These are phyloP conservation scores for Aspergillus tamarii DNA, from an alignment of 2,329 filamentous ascomycete genomes.

Conservation along the genomic window DNA sequence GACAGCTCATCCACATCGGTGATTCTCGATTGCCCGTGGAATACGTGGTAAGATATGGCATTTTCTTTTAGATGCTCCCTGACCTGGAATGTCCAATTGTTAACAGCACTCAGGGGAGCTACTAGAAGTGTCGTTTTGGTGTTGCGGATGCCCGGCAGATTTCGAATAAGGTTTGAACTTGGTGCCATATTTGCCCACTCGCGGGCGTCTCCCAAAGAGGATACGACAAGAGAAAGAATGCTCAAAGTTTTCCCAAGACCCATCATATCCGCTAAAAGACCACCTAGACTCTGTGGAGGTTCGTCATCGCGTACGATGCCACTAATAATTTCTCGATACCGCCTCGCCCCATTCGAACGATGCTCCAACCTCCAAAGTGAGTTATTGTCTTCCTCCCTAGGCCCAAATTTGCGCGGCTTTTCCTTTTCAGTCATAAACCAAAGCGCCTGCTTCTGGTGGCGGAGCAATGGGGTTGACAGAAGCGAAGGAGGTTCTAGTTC, in stretches of 20 bases:
- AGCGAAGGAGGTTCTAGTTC: slow-evolving; percentile 67
- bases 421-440: slow-evolving; percentile 85
- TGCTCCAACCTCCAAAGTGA: slow-evolving; percentile 76
- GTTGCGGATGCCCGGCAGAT: slow-evolving; percentile 57
- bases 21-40: slow-evolving; percentile 79
- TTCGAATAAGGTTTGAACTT: slow-evolving; percentile 39
- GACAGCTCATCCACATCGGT: slow-evolving; percentile 70
- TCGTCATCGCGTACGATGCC: slow-evolving; percentile 63
- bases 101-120: slow-evolving; percentile 85
- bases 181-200: slow-evolving; percentile 64
- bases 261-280: slow-evolving; percentile 85
- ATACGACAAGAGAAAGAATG: slow-evolving; percentile 75
- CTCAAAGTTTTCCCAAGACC: slow-evolving; percentile 86
- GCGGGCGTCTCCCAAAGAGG: slow-evolving; percentile 64
- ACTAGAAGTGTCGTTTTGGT: slow-evolving; percentile 81
- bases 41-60: slow-evolving; percentile 74
- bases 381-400: slow-evolving; percentile 63
- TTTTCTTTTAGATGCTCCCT: slow-evolving; percentile 73
- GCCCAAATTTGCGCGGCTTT: slow-evolving; percentile 62
- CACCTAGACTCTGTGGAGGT: slow-evolving; percentile 70
- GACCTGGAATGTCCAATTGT: slow-evolving; percentile 94
- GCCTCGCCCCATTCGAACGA: slow-evolving; percentile 58
- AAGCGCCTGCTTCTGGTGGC: slow-evolving; percentile 88
- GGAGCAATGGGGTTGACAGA: slow-evolving; percentile 71
- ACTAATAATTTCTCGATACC: slow-evolving; percentile 85